Percentiles rank a stretch among this genome's conserved stretches.
phyloP scores from a whole-genome alignment of 495 filamentous ascomycete genomes.

The Glonium stellatum region DNA sequence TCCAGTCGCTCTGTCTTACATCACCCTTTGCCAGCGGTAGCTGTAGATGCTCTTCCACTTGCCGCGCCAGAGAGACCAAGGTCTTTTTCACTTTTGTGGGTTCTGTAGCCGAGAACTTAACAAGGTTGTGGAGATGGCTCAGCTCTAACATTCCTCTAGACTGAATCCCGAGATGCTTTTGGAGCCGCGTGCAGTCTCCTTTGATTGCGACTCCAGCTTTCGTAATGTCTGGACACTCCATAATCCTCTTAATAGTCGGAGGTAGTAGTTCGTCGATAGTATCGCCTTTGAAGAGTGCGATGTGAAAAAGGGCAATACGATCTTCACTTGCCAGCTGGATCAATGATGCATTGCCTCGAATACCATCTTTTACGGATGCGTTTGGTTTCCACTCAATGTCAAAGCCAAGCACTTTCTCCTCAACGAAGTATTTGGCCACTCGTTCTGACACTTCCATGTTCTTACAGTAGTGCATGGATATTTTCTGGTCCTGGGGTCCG shows the following conservation, averaged over 20 bases:
- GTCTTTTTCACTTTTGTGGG: constrained; percentile 23
- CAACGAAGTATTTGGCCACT: constrained; percentile 30
- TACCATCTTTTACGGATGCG: constrained; percentile 8
- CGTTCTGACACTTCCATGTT: constrained; percentile 28
- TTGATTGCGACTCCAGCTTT: constrained; percentile 80
- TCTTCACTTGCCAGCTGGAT: constrained; percentile 37
- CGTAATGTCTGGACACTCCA: constrained; percentile 81
- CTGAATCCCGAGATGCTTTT: constrained; percentile 29
- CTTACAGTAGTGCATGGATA: constrained; percentile 32
- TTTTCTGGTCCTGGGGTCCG: constrained; percentile 22
- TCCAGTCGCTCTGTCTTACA: constrained; percentile 36
- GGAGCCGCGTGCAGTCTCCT: constrained; percentile 53
- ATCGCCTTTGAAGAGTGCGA: constrained; percentile 28
- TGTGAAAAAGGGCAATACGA: constrained; percentile 36
- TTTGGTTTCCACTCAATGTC: constrained; percentile 37
- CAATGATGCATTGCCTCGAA: constrained; percentile 35
- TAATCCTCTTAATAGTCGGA: constrained; percentile 39
- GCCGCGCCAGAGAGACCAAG: constrained; percentile 27
- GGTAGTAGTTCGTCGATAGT: constrained; percentile 31
- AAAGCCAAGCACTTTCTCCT: constrained; percentile 35
- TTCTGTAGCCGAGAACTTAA: constrained; percentile 24
- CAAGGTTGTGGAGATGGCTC: constrained; percentile 35
- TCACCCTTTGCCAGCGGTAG: constrained; percentile 35
- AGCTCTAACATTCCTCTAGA: constrained; percentile 33
- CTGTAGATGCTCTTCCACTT: constrained; percentile 31